A percentile compares a stretch with the other conserved stretches of the same genome.
phyloP scores from a whole-genome alignment of 495 filamentous ascomycete species.

The Penicillium macrosclerotiorum region DNA sequence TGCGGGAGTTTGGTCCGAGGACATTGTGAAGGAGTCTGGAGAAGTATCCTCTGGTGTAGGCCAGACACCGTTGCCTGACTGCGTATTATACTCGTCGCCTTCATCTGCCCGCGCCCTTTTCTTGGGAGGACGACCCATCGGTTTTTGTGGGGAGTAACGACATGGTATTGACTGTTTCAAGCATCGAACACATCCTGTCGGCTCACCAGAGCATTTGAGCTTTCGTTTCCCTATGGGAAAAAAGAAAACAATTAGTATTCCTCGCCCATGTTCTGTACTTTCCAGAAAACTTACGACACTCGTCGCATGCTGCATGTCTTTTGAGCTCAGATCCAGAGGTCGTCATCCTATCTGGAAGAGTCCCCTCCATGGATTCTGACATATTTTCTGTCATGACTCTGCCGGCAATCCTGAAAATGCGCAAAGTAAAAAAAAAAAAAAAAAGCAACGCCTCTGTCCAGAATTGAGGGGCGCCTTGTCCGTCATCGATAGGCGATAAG shows the following conservation, averaged over 20 bases:
- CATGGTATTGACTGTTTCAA: slow-evolving; percentile 40
- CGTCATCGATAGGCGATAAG: slow-evolving; percentile 27
- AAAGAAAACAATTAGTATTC: slow-evolving; percentile 15
- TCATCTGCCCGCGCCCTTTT: slow-evolving; percentile 39
- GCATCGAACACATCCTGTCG: slow-evolving; percentile 42
- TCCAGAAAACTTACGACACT: slow-evolving; percentile 35
- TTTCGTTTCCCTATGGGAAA: slow-evolving; percentile 44
- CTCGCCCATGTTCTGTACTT: neutral
- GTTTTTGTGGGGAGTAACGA: slow-evolving; percentile 47
- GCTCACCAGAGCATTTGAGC: slow-evolving; percentile 48
- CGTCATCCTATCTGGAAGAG: slow-evolving; percentile 1
- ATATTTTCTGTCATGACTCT: slow-evolving; percentile 2
- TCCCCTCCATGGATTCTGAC: neutral
- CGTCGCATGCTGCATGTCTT: slow-evolving; percentile 43
- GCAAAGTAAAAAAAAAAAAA: neutral
- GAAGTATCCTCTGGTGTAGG: slow-evolving; percentile 19
- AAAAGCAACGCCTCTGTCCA: neutral
- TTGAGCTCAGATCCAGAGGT: slow-evolving; percentile 22
- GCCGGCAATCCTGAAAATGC: neutral
- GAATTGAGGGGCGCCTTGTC: slow-evolving; percentile 3
- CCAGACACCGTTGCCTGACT: slow-evolving; percentile 22
- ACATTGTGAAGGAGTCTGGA: slow-evolving; percentile 11
- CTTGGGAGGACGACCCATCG: slow-evolving; percentile 49
- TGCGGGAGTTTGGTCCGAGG: slow-evolving; percentile 1
- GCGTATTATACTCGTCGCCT: slow-evolving; percentile 15